Evolutionary conservation across 2,329 filamentous ascomycete genomes (phyloP), one percentile per base, ranked within the genome.

Genomic region (Fusarium poae): DNA sequence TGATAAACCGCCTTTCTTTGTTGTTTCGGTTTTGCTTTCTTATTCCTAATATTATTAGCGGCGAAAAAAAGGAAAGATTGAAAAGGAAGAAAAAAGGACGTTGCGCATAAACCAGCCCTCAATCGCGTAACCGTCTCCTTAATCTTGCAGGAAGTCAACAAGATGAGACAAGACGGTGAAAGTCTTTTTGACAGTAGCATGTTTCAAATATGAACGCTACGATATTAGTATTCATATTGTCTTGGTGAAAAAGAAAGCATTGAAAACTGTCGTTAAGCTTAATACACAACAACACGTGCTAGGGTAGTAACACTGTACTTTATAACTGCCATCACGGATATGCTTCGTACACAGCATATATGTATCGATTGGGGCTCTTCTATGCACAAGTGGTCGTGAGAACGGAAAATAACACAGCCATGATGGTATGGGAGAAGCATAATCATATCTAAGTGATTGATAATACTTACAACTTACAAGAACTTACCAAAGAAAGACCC

Each of bases 91-190:
- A 5, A 55, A 37, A 20, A 27, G 25, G 27, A 12, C 48, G 49
- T 32, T 27, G 23, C 37, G 30, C 25, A 40, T 20, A 58, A 62
- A 37, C 13, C 23, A 29, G 15, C 34, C 18, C 20, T 21, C 29
- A 40, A 46, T 21, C 15, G 57, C 16, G 35, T 62, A 18, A 23
- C 32, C 23, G 34, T 56, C 67, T 57, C 67, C 67, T 68, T 65
- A 57, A 68, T 61, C 67, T 42, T 70, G 67, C 67, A 70, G 60
- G 12, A 42, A 16, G 27, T 21, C 27, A 29, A 29, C 23, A 45
- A 20, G 25, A 45, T 39, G 21, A 27, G 18, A 51, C 34, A 34
- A 40, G 48, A 51, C 48, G 23, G 34, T 40, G 13, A 51, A 51
- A 20, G 21, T 25, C 23, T 51, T 40, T 25, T 39, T 15, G 18